A percentile compares a stretch with the other conserved stretches of the same genome.
Conservation (phyloP, 140 eudicot genomes). For the Anethum foeniculum region DNA sequence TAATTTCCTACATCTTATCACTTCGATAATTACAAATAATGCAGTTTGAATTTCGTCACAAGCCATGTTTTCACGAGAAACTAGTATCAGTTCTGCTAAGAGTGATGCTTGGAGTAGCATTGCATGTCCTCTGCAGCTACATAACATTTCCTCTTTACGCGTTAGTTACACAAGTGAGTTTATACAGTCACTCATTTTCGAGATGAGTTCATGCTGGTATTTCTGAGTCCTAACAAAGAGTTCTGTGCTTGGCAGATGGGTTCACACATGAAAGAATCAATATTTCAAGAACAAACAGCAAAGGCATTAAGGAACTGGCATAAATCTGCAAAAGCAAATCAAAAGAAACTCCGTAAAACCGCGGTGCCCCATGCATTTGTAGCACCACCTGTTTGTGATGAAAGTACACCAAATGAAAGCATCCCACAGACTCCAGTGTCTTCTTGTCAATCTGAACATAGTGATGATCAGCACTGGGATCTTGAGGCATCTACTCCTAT, state of each 20-base stretch:
- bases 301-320: slow-evolving; percentile 20
- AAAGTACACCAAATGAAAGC: slow-evolving; percentile 24
- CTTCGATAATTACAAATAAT: background rate
- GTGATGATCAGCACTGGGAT: slow-evolving; percentile 25
- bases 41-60: slow-evolving; percentile 33
- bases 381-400: slow-evolving; percentile 11
- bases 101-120: slow-evolving; percentile 26
- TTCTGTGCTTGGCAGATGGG: slow-evolving; percentile 14
- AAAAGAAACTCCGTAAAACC: slow-evolving; percentile 14
- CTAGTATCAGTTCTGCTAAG: slow-evolving; percentile 16
- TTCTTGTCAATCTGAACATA: slow-evolving; percentile 9
- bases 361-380: background rate
- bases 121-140: slow-evolving; percentile 45
- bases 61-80: slow-evolving; percentile 35
- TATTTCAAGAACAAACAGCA: slow-evolving; percentile 19
- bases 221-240: background rate
- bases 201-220: background rate
- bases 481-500: slow-evolving; percentile 18
- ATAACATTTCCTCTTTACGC: slow-evolving; percentile 58
- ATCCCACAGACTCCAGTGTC: slow-evolving; percentile 22
- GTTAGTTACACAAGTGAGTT: slow-evolving; percentile 45
- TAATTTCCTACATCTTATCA: background rate
- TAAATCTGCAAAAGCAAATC: slow-evolving; percentile 4
- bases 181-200: background rate
- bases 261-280: slow-evolving; percentile 17